Evolutionary conservation across 371 early-diverging fungal genomes (phyloP), one percentile per base, ranked within the genome.

Genomic region (Mortierella sp.): DNA sequence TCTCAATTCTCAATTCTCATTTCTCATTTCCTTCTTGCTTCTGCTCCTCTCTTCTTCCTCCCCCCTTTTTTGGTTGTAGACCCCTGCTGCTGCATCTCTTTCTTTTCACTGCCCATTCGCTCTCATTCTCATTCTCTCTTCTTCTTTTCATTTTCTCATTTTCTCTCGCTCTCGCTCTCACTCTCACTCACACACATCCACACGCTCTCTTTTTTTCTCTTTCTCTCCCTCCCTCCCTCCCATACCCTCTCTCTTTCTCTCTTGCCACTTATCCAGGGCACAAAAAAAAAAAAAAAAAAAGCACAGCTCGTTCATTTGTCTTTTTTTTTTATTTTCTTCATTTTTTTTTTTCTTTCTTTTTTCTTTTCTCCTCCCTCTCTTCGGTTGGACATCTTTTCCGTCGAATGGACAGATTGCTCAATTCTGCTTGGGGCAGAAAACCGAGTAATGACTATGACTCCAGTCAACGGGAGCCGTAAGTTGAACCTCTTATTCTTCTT

Each of bases 191-290:
- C n/a, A n/a, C n/a, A n/a, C n/a, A n/a, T n/a, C n/a, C n/a, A n/a
- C n/a, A n/a, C n/a, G n/a, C n/a, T n/a, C 62, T 74, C 87, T 87
- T 48, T 87, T 86, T 44, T 19, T 47, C 37, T 25, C 4, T 43
- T 28, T 14, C 45, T 47, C 12, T 21, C 1, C 47, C 11, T n/a
- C 15, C 23, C 44, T 15, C 21, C 15, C 44, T 25, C 19, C 44
- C n/a, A n/a, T n/a, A n/a, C n/a, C n/a, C n/a, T n/a, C n/a, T n/a
- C n/a, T n/a, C n/a, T n/a, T n/a, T n/a, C n/a, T n/a, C n/a, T n/a
- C n/a, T n/a, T n/a, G n/a, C n/a, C n/a, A n/a, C n/a, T n/a, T n/a
- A n/a, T n/a, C n/a, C n/a, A n/a, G n/a, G n/a, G n/a, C 3, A 9
- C 37, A 37, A 5, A 37, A 5, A 9, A 3, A 37, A 37, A 37